phyloP scores from a whole-genome alignment of 2,329 filamentous ascomycete species.

The Penicillium concentricum region DNA sequence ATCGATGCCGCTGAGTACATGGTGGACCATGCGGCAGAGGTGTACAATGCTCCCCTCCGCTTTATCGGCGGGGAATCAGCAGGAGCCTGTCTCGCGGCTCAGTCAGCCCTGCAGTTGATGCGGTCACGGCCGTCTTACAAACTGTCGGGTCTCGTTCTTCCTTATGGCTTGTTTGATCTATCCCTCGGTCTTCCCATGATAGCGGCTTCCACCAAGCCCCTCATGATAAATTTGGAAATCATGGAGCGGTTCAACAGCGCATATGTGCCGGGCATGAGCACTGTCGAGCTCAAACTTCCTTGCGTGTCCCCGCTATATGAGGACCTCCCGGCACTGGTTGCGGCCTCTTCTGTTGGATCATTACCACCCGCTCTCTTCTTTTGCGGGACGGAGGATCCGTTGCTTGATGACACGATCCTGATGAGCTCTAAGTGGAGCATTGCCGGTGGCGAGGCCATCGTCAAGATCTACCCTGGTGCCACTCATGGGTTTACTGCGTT shows the following conservation, averaged over 20 bases:
- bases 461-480: constrained; percentile 56
- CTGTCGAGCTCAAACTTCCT: not conserved
- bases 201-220: not conserved
- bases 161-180: not conserved
- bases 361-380: constrained; percentile 44
- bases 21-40: not conserved
- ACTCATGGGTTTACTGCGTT: constrained; percentile 54
- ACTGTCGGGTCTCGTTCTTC: not conserved
- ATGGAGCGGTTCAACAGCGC: not conserved
- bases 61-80: not conserved
- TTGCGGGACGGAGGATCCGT: constrained; percentile 54
- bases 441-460: constrained; percentile 50
- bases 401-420: constrained; percentile 54
- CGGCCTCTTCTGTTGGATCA: not conserved
- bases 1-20: not conserved
- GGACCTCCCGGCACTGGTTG: not conserved
- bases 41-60: not conserved
- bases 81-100: not conserved
- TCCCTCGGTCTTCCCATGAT: not conserved
- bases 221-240: not conserved
- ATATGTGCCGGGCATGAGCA: not conserved
- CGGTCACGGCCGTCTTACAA: not conserved
- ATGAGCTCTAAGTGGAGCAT: constrained; percentile 58
- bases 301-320: not conserved
- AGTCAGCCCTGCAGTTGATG: not conserved